These are phyloP conservation scores for Borealophlyctis nickersoniae DNA, from an alignment of 192 early-diverging fungal species.

Conservation along the genomic window DNA sequence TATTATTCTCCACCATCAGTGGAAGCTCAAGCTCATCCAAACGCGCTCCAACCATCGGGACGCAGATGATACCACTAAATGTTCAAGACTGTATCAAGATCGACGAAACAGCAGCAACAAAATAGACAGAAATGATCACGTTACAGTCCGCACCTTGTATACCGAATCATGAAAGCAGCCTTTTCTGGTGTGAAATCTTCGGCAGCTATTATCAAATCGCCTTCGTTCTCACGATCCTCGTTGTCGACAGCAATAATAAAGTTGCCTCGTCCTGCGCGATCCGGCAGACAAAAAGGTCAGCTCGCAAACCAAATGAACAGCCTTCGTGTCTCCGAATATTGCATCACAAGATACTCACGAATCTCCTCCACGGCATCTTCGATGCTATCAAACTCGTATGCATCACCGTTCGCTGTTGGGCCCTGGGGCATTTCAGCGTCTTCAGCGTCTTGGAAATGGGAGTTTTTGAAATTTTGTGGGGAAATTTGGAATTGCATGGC, in stretches of 20 bases:
- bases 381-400: conserved; percentile 61
- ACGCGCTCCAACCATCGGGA: conserved; percentile 71
- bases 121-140: not conserved
- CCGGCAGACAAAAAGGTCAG: not conserved
- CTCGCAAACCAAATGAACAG: too few relatives aligned
- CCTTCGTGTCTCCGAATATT: too few relatives aligned
- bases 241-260: conserved; percentile 94
- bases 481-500: too few relatives aligned
- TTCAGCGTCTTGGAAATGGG: conserved; percentile 31
- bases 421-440: conserved; percentile 24
- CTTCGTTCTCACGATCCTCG: conserved; percentile 99
- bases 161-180: conserved; percentile 93
- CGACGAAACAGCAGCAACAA: not conserved
- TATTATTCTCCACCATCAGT: conserved; percentile 87
- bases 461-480: conserved; percentile 29
- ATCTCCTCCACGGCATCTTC: conserved; percentile 63
- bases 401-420: not conserved
- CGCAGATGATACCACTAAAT: conserved; percentile 86
- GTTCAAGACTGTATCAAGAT: too few relatives aligned
- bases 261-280: conserved; percentile 65
- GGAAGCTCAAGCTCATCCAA: conserved; percentile 84
- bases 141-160: conserved; percentile 92
- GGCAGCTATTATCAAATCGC: conserved; percentile 96
- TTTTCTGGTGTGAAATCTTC: conserved; percentile 87
- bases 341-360: conserved; percentile 41